Evolutionary conservation across 495 filamentous ascomycete species (phyloP).

Genomic region (Neurospora sp.): DNA sequence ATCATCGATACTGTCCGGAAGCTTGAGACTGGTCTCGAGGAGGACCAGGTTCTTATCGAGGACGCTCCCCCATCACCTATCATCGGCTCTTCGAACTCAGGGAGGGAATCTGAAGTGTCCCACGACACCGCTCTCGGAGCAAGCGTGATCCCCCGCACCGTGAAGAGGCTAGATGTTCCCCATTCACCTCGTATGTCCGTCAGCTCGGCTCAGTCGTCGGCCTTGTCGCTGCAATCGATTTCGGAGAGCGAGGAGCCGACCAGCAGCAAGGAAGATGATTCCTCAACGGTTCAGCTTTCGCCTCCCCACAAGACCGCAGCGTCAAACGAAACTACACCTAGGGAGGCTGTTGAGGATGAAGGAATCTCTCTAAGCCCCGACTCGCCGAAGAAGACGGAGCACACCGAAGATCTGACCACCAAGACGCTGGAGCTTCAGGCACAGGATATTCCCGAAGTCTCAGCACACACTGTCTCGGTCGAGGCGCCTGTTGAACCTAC

Average conservation of each 20-base stretch:
- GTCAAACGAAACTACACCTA: background rate
- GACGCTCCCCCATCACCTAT: slow-evolving; percentile 26
- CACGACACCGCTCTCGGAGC: background rate
- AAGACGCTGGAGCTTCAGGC: background rate
- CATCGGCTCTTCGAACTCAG: slow-evolving; percentile 7
- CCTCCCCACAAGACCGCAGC: slow-evolving; percentile 8
- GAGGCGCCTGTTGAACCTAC: background rate
- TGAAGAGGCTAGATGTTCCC: slow-evolving; percentile 8
- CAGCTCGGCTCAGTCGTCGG: slow-evolving; percentile 12
- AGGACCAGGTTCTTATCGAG: slow-evolving; percentile 33
- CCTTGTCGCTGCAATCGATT: slow-evolving; percentile 21
- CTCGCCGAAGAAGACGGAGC: background rate
- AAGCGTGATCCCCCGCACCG: slow-evolving; percentile 4
- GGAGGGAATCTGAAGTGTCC: slow-evolving; percentile 16
- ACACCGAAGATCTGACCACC: background rate
- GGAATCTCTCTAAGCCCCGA: background rate
- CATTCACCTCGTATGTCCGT: slow-evolving; percentile 12
- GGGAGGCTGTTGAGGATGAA: background rate
- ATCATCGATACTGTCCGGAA: slow-evolving; percentile 38
- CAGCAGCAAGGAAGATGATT: slow-evolving; percentile 5
- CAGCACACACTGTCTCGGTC: background rate
- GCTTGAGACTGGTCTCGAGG: slow-evolving; percentile 34
- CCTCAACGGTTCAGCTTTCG: slow-evolving; percentile 9
- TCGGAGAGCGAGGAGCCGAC: slow-evolving; percentile 14
- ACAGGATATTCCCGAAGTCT: background rate